phyloP scores from a whole-genome alignment of 208 protist genomes.

The Porcisia deanei region DNA sequence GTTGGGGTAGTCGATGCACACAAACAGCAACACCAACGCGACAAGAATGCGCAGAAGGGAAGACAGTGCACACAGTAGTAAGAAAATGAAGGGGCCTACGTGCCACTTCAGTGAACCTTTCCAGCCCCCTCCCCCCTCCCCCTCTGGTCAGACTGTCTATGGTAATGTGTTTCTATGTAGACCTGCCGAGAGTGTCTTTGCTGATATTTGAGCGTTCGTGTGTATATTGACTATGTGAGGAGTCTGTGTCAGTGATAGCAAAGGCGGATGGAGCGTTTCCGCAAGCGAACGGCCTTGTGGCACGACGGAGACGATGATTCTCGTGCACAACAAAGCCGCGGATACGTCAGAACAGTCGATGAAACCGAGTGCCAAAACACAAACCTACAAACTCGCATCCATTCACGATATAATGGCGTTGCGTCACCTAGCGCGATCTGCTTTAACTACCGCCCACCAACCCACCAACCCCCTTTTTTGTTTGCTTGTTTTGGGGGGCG shows the following conservation, averaged over 20 bases:
- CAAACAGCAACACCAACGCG: too few relatives aligned
- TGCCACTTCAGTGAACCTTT: neutral
- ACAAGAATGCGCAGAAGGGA: too few relatives aligned
- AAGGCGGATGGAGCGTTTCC: neutral
- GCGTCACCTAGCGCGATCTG: too few relatives aligned
- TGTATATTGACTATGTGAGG: neutral
- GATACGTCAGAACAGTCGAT: neutral
- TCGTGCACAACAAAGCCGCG: neutral
- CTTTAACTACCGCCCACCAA: too few relatives aligned
- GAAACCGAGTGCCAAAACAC: neutral
- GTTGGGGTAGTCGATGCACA: too few relatives aligned
- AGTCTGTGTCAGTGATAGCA: neutral
- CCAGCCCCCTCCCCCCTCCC: neutral
- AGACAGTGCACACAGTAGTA: too few relatives aligned
- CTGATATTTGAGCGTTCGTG: constrained; percentile 1
- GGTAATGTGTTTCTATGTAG: constrained; percentile 1
- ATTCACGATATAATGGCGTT: too few relatives aligned
- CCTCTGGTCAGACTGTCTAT: neutral
- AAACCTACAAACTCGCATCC: too few relatives aligned
- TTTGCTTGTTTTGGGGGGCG: too few relatives aligned
- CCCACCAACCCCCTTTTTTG: too few relatives aligned
- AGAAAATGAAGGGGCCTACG: too few relatives aligned
- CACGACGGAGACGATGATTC: too few relatives aligned
- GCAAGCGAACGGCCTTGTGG: neutral
- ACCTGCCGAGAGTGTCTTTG: neutral